A percentile compares a stretch with the other conserved stretches of the same genome.
phyloP scores from a whole-genome alignment of 1,139 yeast genomes.

The Candida neerlandica region DNA sequence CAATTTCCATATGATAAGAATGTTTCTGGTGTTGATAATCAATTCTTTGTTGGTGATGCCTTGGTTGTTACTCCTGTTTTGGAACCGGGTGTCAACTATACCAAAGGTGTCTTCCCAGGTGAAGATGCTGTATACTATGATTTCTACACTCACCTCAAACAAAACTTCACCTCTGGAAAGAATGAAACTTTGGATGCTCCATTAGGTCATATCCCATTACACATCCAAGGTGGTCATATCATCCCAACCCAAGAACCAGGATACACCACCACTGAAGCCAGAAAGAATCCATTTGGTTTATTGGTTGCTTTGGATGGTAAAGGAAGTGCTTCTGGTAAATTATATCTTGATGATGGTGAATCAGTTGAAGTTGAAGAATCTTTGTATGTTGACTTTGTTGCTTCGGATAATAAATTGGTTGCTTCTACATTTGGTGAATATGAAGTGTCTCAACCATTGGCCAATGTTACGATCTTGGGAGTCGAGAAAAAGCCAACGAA shows the following conservation, averaged over 20 bases:
- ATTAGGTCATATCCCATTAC: slow-evolving; percentile 26
- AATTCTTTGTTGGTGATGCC: slow-evolving; percentile 28
- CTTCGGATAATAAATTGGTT: slow-evolving; percentile 16
- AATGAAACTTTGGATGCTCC: slow-evolving; percentile 26
- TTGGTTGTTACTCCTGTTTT: slow-evolving; percentile 27
- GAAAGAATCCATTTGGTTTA: slow-evolving; percentile 31
- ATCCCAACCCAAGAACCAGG: slow-evolving; percentile 33
- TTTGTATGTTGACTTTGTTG: slow-evolving; percentile 23
- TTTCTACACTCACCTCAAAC: slow-evolving; percentile 30
- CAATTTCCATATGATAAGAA: slow-evolving; percentile 21
- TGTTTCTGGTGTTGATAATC: slow-evolving; percentile 21
- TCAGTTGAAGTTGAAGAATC: slow-evolving; percentile 21
- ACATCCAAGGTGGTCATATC: slow-evolving; percentile 24
- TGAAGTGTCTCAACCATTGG: slow-evolving; percentile 23
- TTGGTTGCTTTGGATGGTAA: slow-evolving; percentile 28
- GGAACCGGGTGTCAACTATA: slow-evolving; percentile 24
- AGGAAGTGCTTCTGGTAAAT: slow-evolving; percentile 21
- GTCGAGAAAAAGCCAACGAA: slow-evolving; percentile 21
- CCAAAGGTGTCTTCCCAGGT: slow-evolving; percentile 29
- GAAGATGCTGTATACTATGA: slow-evolving; percentile 32
- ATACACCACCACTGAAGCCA: slow-evolving; percentile 29
- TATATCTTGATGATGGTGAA: slow-evolving; percentile 33
- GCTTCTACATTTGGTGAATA: slow-evolving; percentile 22
- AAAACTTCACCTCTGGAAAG: slow-evolving; percentile 22
- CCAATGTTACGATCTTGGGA: slow-evolving; percentile 29